Base-by-base conservation (phyloP, 78 protist genomes). In the Creolimax fragrantissima region DNA sequence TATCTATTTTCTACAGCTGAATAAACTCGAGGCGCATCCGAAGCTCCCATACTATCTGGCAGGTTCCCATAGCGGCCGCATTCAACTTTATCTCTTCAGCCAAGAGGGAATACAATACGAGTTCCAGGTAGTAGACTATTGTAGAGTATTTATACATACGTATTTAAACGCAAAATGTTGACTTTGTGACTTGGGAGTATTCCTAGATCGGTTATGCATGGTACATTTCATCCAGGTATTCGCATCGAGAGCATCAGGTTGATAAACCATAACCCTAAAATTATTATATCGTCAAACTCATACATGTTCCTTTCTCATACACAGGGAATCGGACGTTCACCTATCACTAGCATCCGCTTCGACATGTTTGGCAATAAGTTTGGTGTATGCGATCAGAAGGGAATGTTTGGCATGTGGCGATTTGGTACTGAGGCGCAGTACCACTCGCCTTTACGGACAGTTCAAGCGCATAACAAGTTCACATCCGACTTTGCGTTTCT, bases 351-450 rank as follows among this genome's bases (percentile, higher is more conserved):
- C 5, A 6, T 83, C 42, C 86, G 35, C 35, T 83, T 83, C 35
- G 86, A 83, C 86, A 83, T 83, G 86, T 83, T 83, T 83, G 86
- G 86, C 35, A 83, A 83, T 41, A 83, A 83, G 86, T 83, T 83
- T 41, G 86, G 86, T 24, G 35, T 41, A 36, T 35, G 42, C 37
- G 86, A 83, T 83, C 86, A 35, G 86, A 24, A 24, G 7, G 86
- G 86, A 11, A 83, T 17, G 7, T 24, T 83, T 11, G 7, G 42
- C 42, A 6, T 83, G 7, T 83, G 86, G 86, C 7, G 86, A 2
- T 83, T 83, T 11, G 86, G 86, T 6, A 41, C 86, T 5, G 86
- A 83, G 6, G 86, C 86, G 35, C 86, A 83, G 42, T 35, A 6
- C 6, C 86, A 83, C 86, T 6, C 86, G 37, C 86, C 7, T 5